Conservation (phyloP, 2,329 filamentous ascomycete genomes). For the Monilinia vaccinii-corymbosi region DNA sequence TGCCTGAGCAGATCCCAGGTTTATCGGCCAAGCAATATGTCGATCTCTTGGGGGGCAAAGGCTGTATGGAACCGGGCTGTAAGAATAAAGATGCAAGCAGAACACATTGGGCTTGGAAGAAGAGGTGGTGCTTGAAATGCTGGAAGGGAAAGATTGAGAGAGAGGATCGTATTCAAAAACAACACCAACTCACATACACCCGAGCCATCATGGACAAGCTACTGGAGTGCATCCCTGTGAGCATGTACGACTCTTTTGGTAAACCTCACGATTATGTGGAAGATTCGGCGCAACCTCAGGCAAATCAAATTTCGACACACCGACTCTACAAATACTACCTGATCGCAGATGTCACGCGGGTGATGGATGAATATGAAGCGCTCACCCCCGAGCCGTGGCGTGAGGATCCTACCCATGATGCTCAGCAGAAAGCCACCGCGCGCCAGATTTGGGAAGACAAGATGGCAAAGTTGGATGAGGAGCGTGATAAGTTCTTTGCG, state of each 20-base stretch:
- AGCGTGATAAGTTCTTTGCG: conserved; percentile 21
- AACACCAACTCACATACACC: conserved; percentile 15
- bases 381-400: conserved; percentile 20
- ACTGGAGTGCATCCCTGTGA: conserved; percentile 27
- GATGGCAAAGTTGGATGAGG: conserved; percentile 19
- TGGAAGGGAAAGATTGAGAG: conserved; percentile 25
- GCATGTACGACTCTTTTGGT: conserved; percentile 27
- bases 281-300: conserved; percentile 7
- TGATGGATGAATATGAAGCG: conserved; percentile 24
- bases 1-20: conserved; percentile 19
- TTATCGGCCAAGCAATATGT: conserved; percentile 24
- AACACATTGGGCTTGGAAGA: conserved; percentile 29
- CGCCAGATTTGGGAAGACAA: conserved; percentile 17
- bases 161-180: conserved; percentile 26
- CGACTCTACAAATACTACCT: conserved; percentile 27
- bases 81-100: conserved; percentile 20
- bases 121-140: conserved; percentile 25
- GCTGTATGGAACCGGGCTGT: conserved; percentile 23
- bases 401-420: conserved; percentile 21
- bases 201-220: conserved; percentile 20
- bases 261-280: conserved; percentile 27
- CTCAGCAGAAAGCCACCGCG: conserved; percentile 20
- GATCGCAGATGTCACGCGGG: conserved; percentile 18
- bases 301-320: conserved; percentile 7
- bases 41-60: conserved; percentile 26